Percentiles rank a stretch among this genome's conserved stretches.
Evolutionary conservation across 331 rosid genomes (phyloP).

Genomic region (Malus hybrid): DNA sequence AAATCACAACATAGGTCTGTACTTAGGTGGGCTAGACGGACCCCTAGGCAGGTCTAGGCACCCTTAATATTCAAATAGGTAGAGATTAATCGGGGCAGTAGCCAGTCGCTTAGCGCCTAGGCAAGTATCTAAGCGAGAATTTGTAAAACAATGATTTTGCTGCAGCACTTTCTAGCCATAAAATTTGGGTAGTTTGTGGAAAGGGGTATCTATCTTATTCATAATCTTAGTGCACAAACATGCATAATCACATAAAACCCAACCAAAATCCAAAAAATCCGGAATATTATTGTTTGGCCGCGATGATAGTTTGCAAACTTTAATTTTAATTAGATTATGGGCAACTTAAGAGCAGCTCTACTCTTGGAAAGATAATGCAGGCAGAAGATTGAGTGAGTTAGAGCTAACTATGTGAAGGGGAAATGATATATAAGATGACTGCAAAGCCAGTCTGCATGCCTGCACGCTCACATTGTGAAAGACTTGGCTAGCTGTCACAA

Average conservation of each 20-base stretch:
- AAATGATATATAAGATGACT: no score
- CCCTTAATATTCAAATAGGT: no score
- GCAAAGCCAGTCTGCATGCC: neutral
- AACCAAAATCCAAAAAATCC: neutral
- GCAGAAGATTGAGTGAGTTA: neutral
- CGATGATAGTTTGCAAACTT: neutral
- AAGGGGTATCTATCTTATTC: neutral
- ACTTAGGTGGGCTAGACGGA: no score
- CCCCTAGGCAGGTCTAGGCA: no score
- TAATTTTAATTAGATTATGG: neutral
- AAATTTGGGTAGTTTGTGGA: constrained; percentile 9
- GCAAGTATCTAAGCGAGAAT: no score
- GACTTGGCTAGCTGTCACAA: neutral
- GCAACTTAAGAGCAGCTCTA: neutral
- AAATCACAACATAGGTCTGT: no score
- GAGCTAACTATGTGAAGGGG: no score
- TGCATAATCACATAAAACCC: neutral
- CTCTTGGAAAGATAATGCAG: neutral
- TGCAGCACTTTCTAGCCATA: constrained; percentile 7
- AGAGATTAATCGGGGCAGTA: no score
- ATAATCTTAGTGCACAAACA: neutral
- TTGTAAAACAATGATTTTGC: no score
- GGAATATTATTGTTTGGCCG: neutral
- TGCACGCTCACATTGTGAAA: neutral
- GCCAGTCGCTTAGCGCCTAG: no score